These are phyloP conservation scores for Candida tammaniensis DNA, from an alignment of 805 yeast species.

Conservation along the genomic window DNA sequence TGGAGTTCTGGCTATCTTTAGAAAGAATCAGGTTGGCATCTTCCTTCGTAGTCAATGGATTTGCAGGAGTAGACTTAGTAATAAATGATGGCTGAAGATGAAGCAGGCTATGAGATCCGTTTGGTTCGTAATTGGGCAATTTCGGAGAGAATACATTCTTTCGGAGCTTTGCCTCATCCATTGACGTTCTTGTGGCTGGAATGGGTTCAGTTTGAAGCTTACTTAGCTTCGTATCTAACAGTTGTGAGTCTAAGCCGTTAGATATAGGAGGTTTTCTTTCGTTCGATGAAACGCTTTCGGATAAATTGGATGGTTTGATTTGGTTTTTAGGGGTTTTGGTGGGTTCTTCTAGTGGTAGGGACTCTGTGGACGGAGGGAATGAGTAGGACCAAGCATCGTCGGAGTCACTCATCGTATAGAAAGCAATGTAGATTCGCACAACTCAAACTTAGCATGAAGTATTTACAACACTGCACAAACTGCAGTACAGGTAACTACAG, in stretches of 20 bases:
- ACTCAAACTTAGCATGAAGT: not conserved
- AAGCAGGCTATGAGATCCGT: too few relatives aligned
- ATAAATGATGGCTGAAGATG: constrained; percentile 36
- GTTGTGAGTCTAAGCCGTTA: too few relatives aligned
- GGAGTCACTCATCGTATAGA: constrained; percentile 8
- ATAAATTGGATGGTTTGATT: not conserved
- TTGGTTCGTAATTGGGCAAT: too few relatives aligned
- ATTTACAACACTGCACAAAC: too few relatives aligned
- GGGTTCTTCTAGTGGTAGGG: constrained; percentile 17
- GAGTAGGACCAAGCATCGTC: constrained; percentile 43
- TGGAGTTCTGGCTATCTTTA: constrained; percentile 18
- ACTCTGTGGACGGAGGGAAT: constrained; percentile 35
- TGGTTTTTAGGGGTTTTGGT: not conserved
- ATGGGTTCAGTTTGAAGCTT: too few relatives aligned
- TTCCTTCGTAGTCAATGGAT: constrained; percentile 49
- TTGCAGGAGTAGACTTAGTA: constrained; percentile 46
- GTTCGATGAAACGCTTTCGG: too few relatives aligned
- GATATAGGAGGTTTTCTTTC: too few relatives aligned
- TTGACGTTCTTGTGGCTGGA: too few relatives aligned
- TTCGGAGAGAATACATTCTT: too few relatives aligned
- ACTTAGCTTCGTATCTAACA: too few relatives aligned
- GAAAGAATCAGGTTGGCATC: constrained; percentile 43
- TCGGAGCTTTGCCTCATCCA: too few relatives aligned
- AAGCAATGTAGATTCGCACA: not conserved
- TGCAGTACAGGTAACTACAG: too few relatives aligned